Conservation (phyloP, 495 filamentous ascomycete genomes). For the Xylaria castorea region DNA sequence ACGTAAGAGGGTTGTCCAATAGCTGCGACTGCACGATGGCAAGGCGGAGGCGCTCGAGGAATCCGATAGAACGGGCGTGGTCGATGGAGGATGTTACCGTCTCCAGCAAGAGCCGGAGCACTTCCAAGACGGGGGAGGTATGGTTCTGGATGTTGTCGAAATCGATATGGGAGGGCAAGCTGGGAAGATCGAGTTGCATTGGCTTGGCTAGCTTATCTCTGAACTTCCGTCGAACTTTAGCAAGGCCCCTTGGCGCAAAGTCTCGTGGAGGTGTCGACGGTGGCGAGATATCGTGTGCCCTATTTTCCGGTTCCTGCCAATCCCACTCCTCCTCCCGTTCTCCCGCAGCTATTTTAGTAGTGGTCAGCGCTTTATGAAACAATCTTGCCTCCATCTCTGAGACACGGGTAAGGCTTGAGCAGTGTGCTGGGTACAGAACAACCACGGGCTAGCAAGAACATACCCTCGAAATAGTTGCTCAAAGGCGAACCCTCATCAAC, state of each 20-base stretch:
- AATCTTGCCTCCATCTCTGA: conserved; percentile 54
- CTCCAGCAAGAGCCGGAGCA: conserved; percentile 46
- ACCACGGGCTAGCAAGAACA: conserved; percentile 29
- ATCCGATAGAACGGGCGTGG: conserved; percentile 80
- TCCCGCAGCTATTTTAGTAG: conserved; percentile 36
- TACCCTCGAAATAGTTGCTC: conserved; percentile 93
- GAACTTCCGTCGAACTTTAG: conserved; percentile 70
- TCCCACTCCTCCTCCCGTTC: conserved; percentile 47
- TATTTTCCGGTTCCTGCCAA: conserved; percentile 53
- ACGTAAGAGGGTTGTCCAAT: conserved; percentile 52
- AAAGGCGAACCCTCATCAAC: conserved; percentile 90
- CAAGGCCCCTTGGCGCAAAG: conserved; percentile 79
- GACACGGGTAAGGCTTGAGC: conserved; percentile 57
- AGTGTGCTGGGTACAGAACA: conserved; percentile 24
- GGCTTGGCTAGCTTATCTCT: conserved; percentile 68
- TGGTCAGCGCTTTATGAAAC: conserved; percentile 52
- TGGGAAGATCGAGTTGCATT: conserved; percentile 63
- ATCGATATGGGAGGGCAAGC: conserved; percentile 31
- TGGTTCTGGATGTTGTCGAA: conserved; percentile 34
- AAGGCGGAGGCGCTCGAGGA: conserved; percentile 95
- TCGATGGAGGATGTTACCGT: conserved; percentile 79
- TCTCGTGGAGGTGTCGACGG: conserved; percentile 56
- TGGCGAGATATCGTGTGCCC: conserved; percentile 52
- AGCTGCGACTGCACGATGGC: conserved; percentile 94
- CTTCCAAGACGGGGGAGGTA: conserved; percentile 35